Percentiles rank a stretch among this genome's conserved stretches.
These are phyloP conservation scores for Helicostylum pulchrum DNA, from an alignment of 192 early-diverging fungal genomes.

Conservation along the genomic window DNA sequence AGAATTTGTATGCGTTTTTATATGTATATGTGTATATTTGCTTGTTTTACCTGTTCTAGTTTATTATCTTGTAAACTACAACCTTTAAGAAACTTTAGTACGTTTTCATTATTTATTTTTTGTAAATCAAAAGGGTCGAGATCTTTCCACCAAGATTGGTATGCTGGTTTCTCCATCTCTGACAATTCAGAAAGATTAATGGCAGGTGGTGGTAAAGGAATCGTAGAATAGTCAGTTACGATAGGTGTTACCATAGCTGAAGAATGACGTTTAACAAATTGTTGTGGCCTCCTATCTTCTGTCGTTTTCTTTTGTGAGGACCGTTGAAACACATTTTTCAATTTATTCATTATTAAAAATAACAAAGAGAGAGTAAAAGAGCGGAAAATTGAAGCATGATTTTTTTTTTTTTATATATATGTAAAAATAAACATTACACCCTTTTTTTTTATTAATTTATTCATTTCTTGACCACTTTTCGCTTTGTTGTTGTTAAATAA, in stretches of 20 bases:
- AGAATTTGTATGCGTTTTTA: background rate
- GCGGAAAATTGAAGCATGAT: background rate
- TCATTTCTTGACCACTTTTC: background rate
- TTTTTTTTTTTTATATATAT: constrained; percentile 12
- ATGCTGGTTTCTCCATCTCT: constrained; percentile 15
- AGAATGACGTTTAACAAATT: constrained; percentile 23
- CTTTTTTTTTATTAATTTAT: background rate
- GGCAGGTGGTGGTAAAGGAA: background rate
- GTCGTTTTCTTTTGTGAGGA: constrained; percentile 3
- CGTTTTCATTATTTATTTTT: constrained; percentile 15
- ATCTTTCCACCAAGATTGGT: constrained; percentile 36
- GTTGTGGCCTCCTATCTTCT: constrained; percentile 18
- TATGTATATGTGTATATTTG: too few species aligned
- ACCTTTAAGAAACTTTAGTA: constrained; percentile 25
- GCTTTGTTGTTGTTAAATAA: background rate
- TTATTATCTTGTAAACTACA: constrained; percentile 20
- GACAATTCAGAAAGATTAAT: constrained; percentile 9
- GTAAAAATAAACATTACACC: background rate
- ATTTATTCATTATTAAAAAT: constrained; percentile 16
- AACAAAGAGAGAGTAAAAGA: constrained; percentile 2
- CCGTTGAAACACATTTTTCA: constrained; percentile 18
- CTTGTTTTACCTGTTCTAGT: constrained; percentile 31
- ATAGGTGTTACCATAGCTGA: background rate
- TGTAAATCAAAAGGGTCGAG: constrained; percentile 34
- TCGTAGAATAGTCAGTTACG: background rate